Evolutionary conservation across 2,329 filamentous ascomycete genomes (phyloP).

Genomic region (Trichoderma afroharzianum): DNA sequence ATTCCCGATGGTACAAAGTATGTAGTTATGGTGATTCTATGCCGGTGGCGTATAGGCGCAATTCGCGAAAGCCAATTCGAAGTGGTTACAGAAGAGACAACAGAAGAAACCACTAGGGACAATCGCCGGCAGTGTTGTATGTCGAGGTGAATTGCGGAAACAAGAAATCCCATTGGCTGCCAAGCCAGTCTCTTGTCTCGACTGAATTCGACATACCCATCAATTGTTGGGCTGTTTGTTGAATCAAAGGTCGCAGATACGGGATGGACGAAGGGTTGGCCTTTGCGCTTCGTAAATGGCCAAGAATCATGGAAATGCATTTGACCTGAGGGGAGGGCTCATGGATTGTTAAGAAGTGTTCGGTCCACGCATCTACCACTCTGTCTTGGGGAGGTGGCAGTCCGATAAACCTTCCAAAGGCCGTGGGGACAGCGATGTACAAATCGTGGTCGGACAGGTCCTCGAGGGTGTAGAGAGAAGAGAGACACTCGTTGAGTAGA

Average conservation of each 20-base stretch:
- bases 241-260: background rate
- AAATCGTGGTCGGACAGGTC: background rate
- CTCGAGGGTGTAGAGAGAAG: background rate
- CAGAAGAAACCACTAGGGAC: background rate
- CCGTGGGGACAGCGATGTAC: background rate
- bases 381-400: background rate
- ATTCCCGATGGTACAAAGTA: no score
- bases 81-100: no score
- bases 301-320: background rate
- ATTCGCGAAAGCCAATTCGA: no score
- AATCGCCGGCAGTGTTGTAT: background rate
- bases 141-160: background rate
- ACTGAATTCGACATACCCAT: rapidly evolving
- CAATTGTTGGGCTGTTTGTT: background rate
- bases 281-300: background rate
- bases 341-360: background rate
- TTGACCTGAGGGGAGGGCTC: background rate
- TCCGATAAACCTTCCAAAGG: background rate
- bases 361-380: background rate
- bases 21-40: no score
- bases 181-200: background rate
- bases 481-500: background rate
- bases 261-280: background rate
- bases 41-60: no score
- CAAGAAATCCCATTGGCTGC: background rate